phyloP scores from a whole-genome alignment of 768 basidiomycete species.

The Candolleomyces efflorescens region DNA sequence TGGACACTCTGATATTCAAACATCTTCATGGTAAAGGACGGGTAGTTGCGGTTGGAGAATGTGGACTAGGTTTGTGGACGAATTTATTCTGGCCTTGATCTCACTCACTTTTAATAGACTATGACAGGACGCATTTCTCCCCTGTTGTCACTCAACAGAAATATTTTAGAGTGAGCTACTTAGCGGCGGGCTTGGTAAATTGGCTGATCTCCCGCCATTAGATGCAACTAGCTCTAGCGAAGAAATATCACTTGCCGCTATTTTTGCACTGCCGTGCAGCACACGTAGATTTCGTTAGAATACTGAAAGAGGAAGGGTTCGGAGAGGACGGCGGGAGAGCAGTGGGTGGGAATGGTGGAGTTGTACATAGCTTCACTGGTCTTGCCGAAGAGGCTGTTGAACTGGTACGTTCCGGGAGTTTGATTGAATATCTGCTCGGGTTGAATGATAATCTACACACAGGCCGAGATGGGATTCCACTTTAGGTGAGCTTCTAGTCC shows the following conservation, averaged over 20 bases:
- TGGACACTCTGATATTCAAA: slow-evolving; percentile 49
- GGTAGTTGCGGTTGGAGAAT: slow-evolving; percentile 74
- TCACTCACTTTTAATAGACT: slow-evolving; percentile 42
- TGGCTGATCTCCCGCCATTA: slow-evolving; percentile 7
- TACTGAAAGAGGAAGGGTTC: slow-evolving; percentile 65
- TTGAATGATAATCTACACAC: not conserved
- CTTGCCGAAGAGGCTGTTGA: slow-evolving; percentile 56
- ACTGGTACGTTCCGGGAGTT: slow-evolving; percentile 35
- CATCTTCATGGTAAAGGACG: slow-evolving; percentile 51
- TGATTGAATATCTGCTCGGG: not conserved
- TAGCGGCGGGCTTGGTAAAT: not conserved
- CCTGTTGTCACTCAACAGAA: slow-evolving; percentile 52
- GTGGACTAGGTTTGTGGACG: slow-evolving; percentile 57
- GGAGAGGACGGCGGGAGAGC: slow-evolving; percentile 47
- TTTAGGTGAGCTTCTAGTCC: slow-evolving; percentile 36
- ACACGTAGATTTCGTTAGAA: slow-evolving; percentile 62
- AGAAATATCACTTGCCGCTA: slow-evolving; percentile 68
- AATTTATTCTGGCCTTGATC: not conserved
- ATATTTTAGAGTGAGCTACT: slow-evolving; percentile 51
- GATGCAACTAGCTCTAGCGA: slow-evolving; percentile 60
- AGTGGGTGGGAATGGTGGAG: slow-evolving; percentile 63
- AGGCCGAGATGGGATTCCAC: slow-evolving; percentile 74
- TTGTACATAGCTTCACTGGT: slow-evolving; percentile 84
- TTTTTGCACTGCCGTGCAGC: slow-evolving; percentile 83
- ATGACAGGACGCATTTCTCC: slow-evolving; percentile 70